Conservation (phyloP, 768 basidiomycete genomes). For the Mycena amicta region DNA sequence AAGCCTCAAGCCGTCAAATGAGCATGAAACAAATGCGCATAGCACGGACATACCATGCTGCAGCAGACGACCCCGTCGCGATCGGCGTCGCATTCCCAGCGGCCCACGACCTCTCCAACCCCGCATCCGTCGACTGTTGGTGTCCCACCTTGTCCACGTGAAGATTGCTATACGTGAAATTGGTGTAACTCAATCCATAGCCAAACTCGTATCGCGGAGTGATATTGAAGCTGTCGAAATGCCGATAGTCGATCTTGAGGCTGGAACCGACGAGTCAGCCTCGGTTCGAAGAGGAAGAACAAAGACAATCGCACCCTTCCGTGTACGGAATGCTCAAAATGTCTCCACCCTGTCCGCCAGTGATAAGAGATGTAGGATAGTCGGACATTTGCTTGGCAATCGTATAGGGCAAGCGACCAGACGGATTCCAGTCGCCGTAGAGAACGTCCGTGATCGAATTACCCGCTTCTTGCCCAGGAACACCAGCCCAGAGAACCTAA, state of each 20-base stretch:
- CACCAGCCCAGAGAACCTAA: conserved; percentile 65
- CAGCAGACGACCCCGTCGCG: conserved; percentile 59
- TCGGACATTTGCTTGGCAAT: conserved; percentile 64
- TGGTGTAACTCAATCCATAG: conserved; percentile 86
- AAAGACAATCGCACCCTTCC: conserved; percentile 44
- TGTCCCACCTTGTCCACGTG: conserved; percentile 43
- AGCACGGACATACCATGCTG: conserved; percentile 49
- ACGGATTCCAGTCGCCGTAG: conserved; percentile 70
- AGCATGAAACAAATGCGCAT: neutral
- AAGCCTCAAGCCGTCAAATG: conserved; percentile 42
- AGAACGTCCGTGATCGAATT: conserved; percentile 73
- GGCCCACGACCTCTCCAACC: conserved; percentile 55
- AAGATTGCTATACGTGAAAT: conserved; percentile 70
- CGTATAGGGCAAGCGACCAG: conserved; percentile 72
- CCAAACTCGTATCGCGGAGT: conserved; percentile 88
- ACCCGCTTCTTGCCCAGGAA: conserved; percentile 70
- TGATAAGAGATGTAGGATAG: conserved; percentile 55
- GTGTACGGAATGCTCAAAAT: conserved; percentile 59
- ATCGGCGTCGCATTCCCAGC: conserved; percentile 56
- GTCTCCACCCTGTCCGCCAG: conserved; percentile 37
- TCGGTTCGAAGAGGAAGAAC: conserved; percentile 1
- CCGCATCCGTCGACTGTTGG: conserved; percentile 40
- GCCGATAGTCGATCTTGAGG: conserved; percentile 71
- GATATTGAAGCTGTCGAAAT: conserved; percentile 64
- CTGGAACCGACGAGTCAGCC: conserved; percentile 28